These are phyloP conservation scores for Monosporascus sp. DNA, from an alignment of 2,329 filamentous ascomycete genomes.

Conservation along the genomic window DNA sequence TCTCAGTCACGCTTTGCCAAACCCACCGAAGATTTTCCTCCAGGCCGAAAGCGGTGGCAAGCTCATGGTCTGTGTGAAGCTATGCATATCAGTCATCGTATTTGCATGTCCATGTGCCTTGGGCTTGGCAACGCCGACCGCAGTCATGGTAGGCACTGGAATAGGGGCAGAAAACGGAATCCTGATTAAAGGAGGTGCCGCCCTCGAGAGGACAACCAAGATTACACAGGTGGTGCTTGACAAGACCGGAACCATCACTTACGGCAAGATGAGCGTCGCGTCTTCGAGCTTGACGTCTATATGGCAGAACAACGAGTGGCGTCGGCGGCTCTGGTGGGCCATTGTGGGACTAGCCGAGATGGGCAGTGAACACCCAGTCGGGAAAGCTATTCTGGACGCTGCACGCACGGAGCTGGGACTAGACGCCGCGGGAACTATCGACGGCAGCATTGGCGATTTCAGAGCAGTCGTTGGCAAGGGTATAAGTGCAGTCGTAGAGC, in stretches of 20 bases:
- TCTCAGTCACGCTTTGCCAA: slow-evolving; percentile 74
- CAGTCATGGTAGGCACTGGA: slow-evolving; percentile 98
- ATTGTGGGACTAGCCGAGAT: slow-evolving; percentile 91
- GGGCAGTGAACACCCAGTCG: slow-evolving; percentile 92
- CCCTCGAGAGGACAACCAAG: slow-evolving; percentile 84
- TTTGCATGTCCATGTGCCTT: slow-evolving; percentile 96
- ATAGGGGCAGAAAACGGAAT: slow-evolving; percentile 94
- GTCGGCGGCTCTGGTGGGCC: slow-evolving; percentile 85
- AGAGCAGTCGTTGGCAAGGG: slow-evolving; percentile 78
- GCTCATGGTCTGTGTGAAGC: slow-evolving; percentile 92
- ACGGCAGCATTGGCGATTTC: slow-evolving; percentile 83
- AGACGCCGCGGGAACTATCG: slow-evolving; percentile 65
- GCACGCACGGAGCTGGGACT: slow-evolving; percentile 74
- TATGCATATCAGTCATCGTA: slow-evolving; percentile 97
- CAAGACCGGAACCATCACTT: slow-evolving; percentile 92
- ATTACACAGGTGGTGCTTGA: slow-evolving; percentile 88
- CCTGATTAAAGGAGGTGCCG: slow-evolving; percentile 93
- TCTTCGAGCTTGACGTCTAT: slow-evolving; percentile 58
- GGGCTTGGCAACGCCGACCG: slow-evolving; percentile 92
- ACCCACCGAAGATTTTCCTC: slow-evolving; percentile 86
- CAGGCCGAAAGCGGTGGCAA: slow-evolving; percentile 78
- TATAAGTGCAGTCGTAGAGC: slow-evolving; percentile 76
- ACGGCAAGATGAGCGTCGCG: slow-evolving; percentile 92
- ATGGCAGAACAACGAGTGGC: slow-evolving; percentile 67
- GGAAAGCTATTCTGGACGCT: slow-evolving; percentile 73